These are phyloP conservation scores for Globisporangium apiculatum DNA, from an alignment of 352 stramenopile genomes.

Conservation along the genomic window DNA sequence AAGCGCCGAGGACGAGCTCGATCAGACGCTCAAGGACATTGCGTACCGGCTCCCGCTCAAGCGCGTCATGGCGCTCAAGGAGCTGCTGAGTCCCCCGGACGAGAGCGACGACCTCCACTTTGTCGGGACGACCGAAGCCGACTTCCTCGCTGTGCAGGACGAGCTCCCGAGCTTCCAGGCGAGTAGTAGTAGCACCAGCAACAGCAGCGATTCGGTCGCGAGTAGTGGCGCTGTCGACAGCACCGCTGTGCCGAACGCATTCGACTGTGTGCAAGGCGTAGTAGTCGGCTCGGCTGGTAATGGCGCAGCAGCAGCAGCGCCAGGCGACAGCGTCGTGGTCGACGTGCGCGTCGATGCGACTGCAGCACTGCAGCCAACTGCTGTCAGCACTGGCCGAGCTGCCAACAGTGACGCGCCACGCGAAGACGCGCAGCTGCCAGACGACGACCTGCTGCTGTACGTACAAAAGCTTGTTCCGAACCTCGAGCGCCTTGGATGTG, in stretches of 20 bases:
- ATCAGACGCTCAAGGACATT: slow-evolving; percentile 10
- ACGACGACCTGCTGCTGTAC: slow-evolving; percentile 12
- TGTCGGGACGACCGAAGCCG: slow-evolving; percentile 7
- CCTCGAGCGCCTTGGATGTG: slow-evolving; percentile 14
- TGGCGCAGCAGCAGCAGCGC: no score
- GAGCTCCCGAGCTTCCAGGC: slow-evolving; percentile 4
- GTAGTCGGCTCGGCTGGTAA: no score
- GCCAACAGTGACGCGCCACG: no score
- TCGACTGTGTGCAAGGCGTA: background rate
- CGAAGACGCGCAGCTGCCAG: slow-evolving; percentile 4
- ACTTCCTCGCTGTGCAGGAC: slow-evolving; percentile 9
- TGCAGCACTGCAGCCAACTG: background rate
- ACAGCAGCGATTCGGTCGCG: background rate
- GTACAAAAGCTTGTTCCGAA: slow-evolving; percentile 16
- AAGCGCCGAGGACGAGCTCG: slow-evolving; percentile 7
- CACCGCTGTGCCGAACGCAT: background rate
- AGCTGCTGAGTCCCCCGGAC: slow-evolving; percentile 9
- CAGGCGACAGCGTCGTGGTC: background rate
- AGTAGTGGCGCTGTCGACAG: background rate
- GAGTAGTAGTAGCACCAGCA: slow-evolving; percentile 1
- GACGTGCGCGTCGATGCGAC: background rate
- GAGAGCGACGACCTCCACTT: slow-evolving; percentile 13
- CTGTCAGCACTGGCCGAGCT: background rate
- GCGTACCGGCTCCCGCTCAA: slow-evolving; percentile 9
- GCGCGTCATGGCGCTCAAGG: slow-evolving; percentile 13